A percentile compares a stretch with the other conserved stretches of the same genome.
Conservation (phyloP, 768 basidiomycete species). For the Clitopilus passeckerianus region DNA sequence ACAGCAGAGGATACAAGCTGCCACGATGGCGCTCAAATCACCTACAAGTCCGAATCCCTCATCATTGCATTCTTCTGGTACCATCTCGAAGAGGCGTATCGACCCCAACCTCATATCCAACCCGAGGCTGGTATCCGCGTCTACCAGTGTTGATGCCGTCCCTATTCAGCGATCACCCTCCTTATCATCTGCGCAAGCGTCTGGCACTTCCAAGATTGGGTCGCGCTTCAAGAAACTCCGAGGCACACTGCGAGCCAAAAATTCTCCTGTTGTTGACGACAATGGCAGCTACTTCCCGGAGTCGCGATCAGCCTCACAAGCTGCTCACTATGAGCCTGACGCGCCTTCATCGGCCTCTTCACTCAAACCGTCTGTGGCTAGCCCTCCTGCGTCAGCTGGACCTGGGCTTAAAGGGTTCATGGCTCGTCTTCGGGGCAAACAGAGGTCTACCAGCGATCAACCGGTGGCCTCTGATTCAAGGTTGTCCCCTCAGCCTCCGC, state of each 20-base stretch:
- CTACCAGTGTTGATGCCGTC: constrained; percentile 63
- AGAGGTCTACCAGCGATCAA: constrained; percentile 31
- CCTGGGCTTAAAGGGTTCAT: constrained; percentile 80
- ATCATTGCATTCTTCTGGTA: constrained; percentile 22
- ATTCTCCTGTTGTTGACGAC: constrained; percentile 38
- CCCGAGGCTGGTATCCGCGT: constrained; percentile 61
- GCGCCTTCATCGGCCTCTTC: constrained; percentile 34
- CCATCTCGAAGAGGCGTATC: constrained; percentile 54
- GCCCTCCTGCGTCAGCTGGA: constrained; percentile 66
- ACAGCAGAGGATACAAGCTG: constrained; percentile 63
- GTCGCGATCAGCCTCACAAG: constrained; percentile 30
- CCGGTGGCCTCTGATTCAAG: constrained; percentile 22
- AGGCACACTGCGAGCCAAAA: constrained; percentile 57
- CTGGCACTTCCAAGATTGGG: constrained; percentile 56
- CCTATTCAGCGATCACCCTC: constrained; percentile 51
- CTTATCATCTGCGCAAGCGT: constrained; percentile 34
- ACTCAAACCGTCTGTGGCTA: constrained; percentile 48
- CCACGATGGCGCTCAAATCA: constrained; percentile 56
- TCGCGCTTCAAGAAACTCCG: constrained; percentile 70
- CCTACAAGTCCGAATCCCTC: constrained; percentile 33
- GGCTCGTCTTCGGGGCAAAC: constrained; percentile 64
- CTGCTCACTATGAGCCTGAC: constrained; percentile 36
- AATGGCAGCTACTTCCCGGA: constrained; percentile 13
- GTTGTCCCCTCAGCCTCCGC: constrained; percentile 23
- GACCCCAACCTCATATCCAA: constrained; percentile 61